Conservation (phyloP, 2,329 filamentous ascomycete genomes). For the Cyanodermella asteris region DNA sequence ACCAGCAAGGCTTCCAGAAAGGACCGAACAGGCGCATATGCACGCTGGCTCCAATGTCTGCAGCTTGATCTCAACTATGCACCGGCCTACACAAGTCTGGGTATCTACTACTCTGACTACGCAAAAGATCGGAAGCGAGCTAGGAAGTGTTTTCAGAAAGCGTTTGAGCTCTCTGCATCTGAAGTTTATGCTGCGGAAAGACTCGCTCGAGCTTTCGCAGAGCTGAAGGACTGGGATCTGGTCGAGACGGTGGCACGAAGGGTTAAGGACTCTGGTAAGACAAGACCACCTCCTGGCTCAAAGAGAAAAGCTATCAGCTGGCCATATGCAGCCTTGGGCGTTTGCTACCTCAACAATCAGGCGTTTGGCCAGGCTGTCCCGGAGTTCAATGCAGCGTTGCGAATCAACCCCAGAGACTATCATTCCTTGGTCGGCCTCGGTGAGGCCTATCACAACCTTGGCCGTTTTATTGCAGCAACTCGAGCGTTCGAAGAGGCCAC, state of each 20-base stretch:
- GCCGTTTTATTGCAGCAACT: slow-evolving; percentile 78
- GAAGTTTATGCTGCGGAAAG: slow-evolving; percentile 76
- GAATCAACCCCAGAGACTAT: slow-evolving; percentile 69
- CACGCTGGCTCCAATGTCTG: slow-evolving; percentile 60
- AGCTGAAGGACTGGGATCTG: slow-evolving; percentile 85
- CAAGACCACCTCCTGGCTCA: slow-evolving; percentile 72
- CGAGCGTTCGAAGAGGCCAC: slow-evolving; percentile 78
- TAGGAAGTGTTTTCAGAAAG: slow-evolving; percentile 86
- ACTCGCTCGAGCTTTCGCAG: slow-evolving; percentile 65
- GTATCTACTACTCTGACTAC: slow-evolving; percentile 80
- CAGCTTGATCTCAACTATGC: slow-evolving; percentile 76
- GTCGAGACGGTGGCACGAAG: slow-evolving; percentile 83
- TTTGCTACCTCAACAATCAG: slow-evolving; percentile 85
- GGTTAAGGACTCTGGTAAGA: slow-evolving; percentile 85
- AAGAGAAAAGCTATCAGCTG: slow-evolving; percentile 86
- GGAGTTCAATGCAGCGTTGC: slow-evolving; percentile 73
- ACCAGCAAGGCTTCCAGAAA: slow-evolving; percentile 52
- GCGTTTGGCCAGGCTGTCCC: slow-evolving; percentile 75
- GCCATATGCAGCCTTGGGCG: slow-evolving; percentile 83
- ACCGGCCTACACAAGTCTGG: slow-evolving; percentile 75
- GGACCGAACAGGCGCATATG: slow-evolving; percentile 61
- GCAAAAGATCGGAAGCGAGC: slow-evolving; percentile 69
- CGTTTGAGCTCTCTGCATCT: slow-evolving; percentile 71
- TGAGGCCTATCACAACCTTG: slow-evolving; percentile 92
- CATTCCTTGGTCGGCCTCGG: slow-evolving; percentile 90